A percentile compares a stretch with the other conserved stretches of the same genome.
phyloP scores from a whole-genome alignment of 306 rosid species.

The Fragaria ananassa region DNA sequence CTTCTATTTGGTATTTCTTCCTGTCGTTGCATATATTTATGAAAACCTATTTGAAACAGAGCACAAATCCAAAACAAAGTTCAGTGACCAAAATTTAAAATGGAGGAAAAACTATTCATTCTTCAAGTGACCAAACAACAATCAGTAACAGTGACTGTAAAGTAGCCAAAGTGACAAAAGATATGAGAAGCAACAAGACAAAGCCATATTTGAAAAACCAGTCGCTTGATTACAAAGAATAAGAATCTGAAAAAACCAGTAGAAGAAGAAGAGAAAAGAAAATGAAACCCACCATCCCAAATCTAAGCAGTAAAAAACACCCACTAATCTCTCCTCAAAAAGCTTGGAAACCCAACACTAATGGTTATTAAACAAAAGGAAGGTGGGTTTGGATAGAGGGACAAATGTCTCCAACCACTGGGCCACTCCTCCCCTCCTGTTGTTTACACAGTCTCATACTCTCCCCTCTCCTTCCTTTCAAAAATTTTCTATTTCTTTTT shows the following conservation, averaged over 20 bases:
- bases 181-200: neutral
- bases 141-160: neutral
- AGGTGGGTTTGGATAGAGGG: slow-evolving; percentile 33
- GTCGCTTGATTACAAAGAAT: neutral
- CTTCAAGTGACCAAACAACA: neutral
- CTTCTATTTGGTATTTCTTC: slow-evolving; percentile 7
- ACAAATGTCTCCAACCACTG: slow-evolving; percentile 55
- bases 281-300: neutral
- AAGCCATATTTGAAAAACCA: neutral
- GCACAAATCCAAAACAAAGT: neutral
- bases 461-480: neutral
- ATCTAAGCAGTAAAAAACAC: neutral
- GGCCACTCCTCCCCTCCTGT: slow-evolving; percentile 47
- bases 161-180: slow-evolving; percentile 8
- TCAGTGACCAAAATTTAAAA: neutral
- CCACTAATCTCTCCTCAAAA: neutral
- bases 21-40: neutral
- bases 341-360: neutral
- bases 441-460: slow-evolving; percentile 32
- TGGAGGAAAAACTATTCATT: neutral
- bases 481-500: neutral
- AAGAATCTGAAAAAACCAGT: neutral
- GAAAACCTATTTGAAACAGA: neutral
- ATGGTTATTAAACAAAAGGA: slow-evolving; percentile 38
- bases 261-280: neutral